These are phyloP conservation scores for Scedosporium dehoogii DNA, from an alignment of 2,329 filamentous ascomycete species.

Conservation along the genomic window DNA sequence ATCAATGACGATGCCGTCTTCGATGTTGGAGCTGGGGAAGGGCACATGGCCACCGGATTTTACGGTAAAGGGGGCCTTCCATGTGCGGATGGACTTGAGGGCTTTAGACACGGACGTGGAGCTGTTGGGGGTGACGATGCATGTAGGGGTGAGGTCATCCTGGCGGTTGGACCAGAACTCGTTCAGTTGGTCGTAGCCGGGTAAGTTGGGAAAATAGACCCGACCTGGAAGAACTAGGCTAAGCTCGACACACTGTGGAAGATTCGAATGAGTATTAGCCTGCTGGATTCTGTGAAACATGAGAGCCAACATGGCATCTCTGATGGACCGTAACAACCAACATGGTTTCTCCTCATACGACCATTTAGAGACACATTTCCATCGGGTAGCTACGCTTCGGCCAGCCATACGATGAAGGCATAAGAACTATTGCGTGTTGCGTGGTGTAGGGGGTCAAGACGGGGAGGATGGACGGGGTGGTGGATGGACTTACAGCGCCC, in stretches of 20 bases:
- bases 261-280: too few relatives aligned
- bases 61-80: constrained; percentile 26
- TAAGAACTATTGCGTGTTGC: too few relatives aligned
- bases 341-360: too few relatives aligned
- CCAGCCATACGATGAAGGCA: too few relatives aligned
- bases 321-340: too few relatives aligned
- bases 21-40: constrained; percentile 17
- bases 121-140: constrained; percentile 17
- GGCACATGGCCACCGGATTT: constrained; percentile 23
- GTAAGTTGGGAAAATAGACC: background rate
- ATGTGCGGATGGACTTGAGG: constrained; percentile 9
- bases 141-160: constrained; percentile 13
- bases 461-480: too few relatives aligned
- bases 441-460: too few relatives aligned
- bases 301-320: too few relatives aligned
- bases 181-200: constrained; percentile 9
- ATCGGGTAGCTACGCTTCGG: too few relatives aligned
- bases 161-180: constrained; percentile 23
- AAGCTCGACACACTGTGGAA: constrained; percentile 1
- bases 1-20: constrained; percentile 19
- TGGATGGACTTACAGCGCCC: too few relatives aligned
- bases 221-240: background rate
- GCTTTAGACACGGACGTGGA: constrained; percentile 13
- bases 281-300: too few relatives aligned
- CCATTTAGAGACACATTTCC: too few relatives aligned